Evolutionary conservation across 768 basidiomycete genomes (phyloP).

Genomic region (Rhodotorula paludigena): DNA sequence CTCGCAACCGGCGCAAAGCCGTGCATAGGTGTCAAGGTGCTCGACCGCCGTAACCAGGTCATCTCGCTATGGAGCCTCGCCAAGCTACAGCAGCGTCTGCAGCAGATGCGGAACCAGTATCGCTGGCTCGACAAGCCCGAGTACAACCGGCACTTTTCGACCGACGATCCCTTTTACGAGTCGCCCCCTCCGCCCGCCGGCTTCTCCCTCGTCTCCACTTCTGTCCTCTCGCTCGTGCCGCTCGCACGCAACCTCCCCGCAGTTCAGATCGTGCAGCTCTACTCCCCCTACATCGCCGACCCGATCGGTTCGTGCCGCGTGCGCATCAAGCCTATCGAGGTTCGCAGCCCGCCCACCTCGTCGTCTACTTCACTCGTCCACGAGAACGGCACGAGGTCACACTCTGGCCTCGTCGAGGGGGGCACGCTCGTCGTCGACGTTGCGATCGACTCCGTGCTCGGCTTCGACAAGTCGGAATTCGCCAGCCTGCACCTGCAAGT

Average conservation of each 20-base stretch:
- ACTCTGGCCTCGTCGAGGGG: slow-evolving; percentile 56
- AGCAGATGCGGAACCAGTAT: slow-evolving; percentile 87
- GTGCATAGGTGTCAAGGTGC: slow-evolving; percentile 79
- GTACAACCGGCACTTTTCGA: slow-evolving; percentile 88
- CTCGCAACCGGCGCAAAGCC: slow-evolving; percentile 70
- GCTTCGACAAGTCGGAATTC: slow-evolving; percentile 85
- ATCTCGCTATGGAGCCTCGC: slow-evolving; percentile 89
- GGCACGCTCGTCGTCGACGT: slow-evolving; percentile 80
- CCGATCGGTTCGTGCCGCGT: slow-evolving; percentile 92
- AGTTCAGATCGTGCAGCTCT: slow-evolving; percentile 70
- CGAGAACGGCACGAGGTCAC: slow-evolving; percentile 40
- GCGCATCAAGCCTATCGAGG: slow-evolving; percentile 72
- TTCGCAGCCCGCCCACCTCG: slow-evolving; percentile 52
- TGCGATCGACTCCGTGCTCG: slow-evolving; percentile 79
- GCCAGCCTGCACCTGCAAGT: slow-evolving; percentile 78
- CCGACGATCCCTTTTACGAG: slow-evolving; percentile 88
- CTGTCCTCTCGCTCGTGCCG: slow-evolving; percentile 72
- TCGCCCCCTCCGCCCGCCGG: slow-evolving; percentile 60
- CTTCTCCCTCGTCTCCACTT: slow-evolving; percentile 88
- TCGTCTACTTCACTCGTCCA: slow-evolving; percentile 55
- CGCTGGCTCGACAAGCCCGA: slow-evolving; percentile 86
- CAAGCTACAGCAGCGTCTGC: slow-evolving; percentile 78
- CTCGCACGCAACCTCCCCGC: slow-evolving; percentile 56
- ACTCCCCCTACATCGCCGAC: slow-evolving; percentile 88
- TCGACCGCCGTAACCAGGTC: slow-evolving; percentile 79